Evolutionary conservation across 2,329 filamentous ascomycete species (phyloP).

Genomic region (Daldinia sp.): DNA sequence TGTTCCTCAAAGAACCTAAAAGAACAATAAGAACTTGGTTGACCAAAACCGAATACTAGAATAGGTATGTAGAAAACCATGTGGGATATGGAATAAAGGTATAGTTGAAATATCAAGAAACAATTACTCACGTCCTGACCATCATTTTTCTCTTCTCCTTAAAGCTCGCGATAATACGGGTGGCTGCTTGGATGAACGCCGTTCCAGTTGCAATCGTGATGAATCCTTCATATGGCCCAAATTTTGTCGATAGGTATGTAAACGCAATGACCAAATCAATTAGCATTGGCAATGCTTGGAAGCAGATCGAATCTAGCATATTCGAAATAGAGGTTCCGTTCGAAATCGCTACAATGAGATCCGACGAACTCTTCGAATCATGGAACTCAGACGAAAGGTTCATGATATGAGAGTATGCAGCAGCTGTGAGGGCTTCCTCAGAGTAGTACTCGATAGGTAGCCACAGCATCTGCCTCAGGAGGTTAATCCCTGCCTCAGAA

Average conservation of each 20-base stretch:
- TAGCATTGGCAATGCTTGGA: slow-evolving; percentile 66
- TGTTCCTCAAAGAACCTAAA: slow-evolving; percentile 61
- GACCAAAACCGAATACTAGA: not conserved
- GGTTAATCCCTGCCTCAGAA: slow-evolving; percentile 63
- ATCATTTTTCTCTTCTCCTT: slow-evolving; percentile 59
- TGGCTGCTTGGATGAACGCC: slow-evolving; percentile 63
- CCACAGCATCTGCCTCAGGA: slow-evolving; percentile 64
- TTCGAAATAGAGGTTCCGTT: slow-evolving; percentile 62
- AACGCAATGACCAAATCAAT: slow-evolving; percentile 68
- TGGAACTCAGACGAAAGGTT: slow-evolving; percentile 69
- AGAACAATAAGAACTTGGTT: slow-evolving; percentile 2
- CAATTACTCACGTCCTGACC: slow-evolving; percentile 53
- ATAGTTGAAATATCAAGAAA: not conserved
- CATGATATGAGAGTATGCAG: slow-evolving; percentile 67
- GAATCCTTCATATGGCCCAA: slow-evolving; percentile 68
- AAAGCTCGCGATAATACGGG: slow-evolving; percentile 59
- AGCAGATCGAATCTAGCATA: slow-evolving; percentile 65
- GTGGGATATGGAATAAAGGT: not conserved
- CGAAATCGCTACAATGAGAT: slow-evolving; percentile 65
- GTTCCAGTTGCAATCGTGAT: slow-evolving; percentile 67
- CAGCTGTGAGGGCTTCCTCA: slow-evolving; percentile 60
- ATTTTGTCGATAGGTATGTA: slow-evolving; percentile 65
- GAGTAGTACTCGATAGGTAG: slow-evolving; percentile 66
- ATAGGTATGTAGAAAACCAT: not conserved
- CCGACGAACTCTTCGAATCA: slow-evolving; percentile 66